These are phyloP conservation scores for Salvia rosmarinus DNA, from an alignment of 257 asterid genomes.

Conservation along the genomic window DNA sequence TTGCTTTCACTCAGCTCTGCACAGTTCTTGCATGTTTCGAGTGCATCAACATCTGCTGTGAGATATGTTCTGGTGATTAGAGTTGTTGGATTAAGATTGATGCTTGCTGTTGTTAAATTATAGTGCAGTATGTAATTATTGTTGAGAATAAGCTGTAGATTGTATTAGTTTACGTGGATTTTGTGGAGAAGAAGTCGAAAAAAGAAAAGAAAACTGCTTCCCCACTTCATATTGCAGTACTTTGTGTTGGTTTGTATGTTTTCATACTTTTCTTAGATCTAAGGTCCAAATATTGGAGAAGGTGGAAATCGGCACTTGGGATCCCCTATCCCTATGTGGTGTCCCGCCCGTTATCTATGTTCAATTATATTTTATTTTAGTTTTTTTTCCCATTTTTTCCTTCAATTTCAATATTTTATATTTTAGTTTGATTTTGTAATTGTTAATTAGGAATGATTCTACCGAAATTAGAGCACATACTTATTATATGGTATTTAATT, in stretches of 20 bases:
- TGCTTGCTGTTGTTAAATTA: neutral
- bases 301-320: neutral
- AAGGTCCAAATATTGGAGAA: constrained; percentile 6
- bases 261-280: too few relatives aligned
- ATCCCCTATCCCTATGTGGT: too few relatives aligned
- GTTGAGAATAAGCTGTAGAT: neutral
- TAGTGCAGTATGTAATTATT: constrained; percentile 26
- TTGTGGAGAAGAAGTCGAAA: neutral
- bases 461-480: too few relatives aligned
- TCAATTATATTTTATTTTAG: too few relatives aligned
- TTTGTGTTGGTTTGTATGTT: neutral
- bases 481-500: too few relatives aligned
- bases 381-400: too few relatives aligned
- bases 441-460: too few relatives aligned
- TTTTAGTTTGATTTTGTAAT: too few relatives aligned
- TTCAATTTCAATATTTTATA: too few relatives aligned
- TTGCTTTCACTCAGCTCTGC: constrained; percentile 69
- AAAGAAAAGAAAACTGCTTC: neutral
- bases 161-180: neutral
- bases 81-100: neutral
- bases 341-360: too few relatives aligned
- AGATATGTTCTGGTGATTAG: constrained; percentile 59
- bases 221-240: neutral
- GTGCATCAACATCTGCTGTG: constrained; percentile 67
- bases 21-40: constrained; percentile 73